Base-by-base conservation (phyloP, 257 asterid species). In the Anisodus tanguticus region DNA sequence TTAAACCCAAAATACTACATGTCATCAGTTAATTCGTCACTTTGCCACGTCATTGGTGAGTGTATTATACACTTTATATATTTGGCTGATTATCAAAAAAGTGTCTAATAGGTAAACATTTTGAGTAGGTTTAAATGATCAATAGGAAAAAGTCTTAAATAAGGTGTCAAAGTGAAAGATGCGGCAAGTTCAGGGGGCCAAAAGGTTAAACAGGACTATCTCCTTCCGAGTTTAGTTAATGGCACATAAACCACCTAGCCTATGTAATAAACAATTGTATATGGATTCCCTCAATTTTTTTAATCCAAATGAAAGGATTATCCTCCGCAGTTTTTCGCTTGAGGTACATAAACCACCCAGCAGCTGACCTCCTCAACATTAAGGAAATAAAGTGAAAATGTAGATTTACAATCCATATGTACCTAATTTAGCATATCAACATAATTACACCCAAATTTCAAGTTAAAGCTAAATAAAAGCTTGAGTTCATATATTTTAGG, bases 261-360 rank as follows among this genome's bases (percentile, higher is more conserved):
- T 53, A 15, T 6, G 64, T 31, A 13, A 13, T 10, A 53, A 22
- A 31, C 49, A 76, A 76, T 12, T 51, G 81, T 10, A 49, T 76
- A 76, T 47, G 45, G 63, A 76, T 51, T 51, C 35, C 19, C 26
- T 13, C 47, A 22, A 26, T 12, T 26, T 5, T 45, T 47, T 19
- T 51, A 76, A 76, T 19, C 62, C 62, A 26, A 76, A 76, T 22
- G 37, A 76, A 76, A 62, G 47, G 19, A 76, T 76, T 76, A 22
- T 53, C 41, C 63, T 26, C 81, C 10, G 11, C 63, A 49, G 45
- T 3, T 51, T 76, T 74, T 22, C 15, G n/a, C 8, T 76, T 22
- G 81, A 76, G 62, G 45, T 49, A 2, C 63, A 76, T 15, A 76
- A 49, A 49, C 39, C 41, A 45, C 6, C 80, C 59, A 19, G n/a